A percentile compares a stretch with the other conserved stretches of the same genome.
These are phyloP conservation scores for Cystobasidium slooffiae DNA, from an alignment of 1,284 basidiomycete genomes.

Conservation along the genomic window DNA sequence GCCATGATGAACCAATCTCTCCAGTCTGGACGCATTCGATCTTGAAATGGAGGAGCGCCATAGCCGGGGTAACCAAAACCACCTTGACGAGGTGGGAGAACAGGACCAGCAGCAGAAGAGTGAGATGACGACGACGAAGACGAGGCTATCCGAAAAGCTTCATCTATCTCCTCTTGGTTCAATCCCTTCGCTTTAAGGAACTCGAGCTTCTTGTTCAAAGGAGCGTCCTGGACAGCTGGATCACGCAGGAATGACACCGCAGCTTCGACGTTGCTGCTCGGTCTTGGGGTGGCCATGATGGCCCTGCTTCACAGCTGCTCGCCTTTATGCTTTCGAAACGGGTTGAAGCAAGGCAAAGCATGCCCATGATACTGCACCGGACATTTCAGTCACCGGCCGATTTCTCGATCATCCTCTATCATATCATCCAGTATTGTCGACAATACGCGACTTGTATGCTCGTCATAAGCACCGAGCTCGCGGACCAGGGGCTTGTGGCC, in stretches of 20 bases:
- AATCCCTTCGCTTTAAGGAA: conserved; percentile 95
- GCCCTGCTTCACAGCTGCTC: too few species aligned
- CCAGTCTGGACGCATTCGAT: conserved; percentile 72
- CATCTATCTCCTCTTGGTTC: conserved; percentile 80
- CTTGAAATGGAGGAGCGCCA: background rate
- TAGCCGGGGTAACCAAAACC: background rate
- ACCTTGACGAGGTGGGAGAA: conserved; percentile 6
- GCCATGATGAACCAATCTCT: conserved; percentile 95
- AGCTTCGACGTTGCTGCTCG: conserved; percentile 36
- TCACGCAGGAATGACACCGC: conserved; percentile 53
- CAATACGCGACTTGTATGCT: too few species aligned
- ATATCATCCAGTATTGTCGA: too few species aligned
- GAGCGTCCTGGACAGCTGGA: conserved; percentile 63
- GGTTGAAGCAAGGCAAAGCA: too few species aligned
- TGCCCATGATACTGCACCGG: too few species aligned
- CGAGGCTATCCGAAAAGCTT: conserved; percentile 72
- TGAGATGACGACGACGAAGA: background rate
- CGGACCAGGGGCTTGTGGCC: too few species aligned
- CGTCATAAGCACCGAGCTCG: too few species aligned
- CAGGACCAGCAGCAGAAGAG: background rate
- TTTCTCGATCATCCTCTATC: too few species aligned
- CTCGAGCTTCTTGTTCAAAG: conserved; percentile 81
- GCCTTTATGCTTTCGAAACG: too few species aligned
- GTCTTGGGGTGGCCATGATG: too few species aligned
- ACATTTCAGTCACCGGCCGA: too few species aligned